These are phyloP conservation scores for Piromyces sp. DNA, from an alignment of 192 early-diverging fungal species.

Conservation along the genomic window DNA sequence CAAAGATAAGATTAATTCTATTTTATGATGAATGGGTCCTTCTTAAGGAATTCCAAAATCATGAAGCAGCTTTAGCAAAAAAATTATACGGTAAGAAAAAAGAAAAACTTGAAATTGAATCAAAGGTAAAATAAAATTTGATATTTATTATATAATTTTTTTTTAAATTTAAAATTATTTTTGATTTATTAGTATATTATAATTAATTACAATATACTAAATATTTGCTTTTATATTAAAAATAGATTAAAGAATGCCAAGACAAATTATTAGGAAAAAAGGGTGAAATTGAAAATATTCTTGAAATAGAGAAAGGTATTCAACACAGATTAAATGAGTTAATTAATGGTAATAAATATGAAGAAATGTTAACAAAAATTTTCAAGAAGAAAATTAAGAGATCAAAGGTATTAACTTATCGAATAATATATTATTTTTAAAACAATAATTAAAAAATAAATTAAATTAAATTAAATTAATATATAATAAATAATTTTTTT, in stretches of 20 bases:
- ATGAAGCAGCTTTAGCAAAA: conserved; percentile 29
- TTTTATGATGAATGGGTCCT: conserved; percentile 42
- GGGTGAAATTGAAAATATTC: conserved; percentile 30
- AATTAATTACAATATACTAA: too few species aligned
- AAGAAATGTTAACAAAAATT: conserved; percentile 34
- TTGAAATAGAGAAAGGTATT: conserved; percentile 25
- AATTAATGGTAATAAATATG: conserved; percentile 40
- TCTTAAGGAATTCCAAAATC: conserved; percentile 49
- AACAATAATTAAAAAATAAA: conserved; percentile 8
- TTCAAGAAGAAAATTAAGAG: conserved; percentile 45
- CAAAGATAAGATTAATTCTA: conserved; percentile 38
- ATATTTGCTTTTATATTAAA: too few species aligned
- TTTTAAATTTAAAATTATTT: not conserved
- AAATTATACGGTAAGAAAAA: conserved; percentile 25
- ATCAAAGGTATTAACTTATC: conserved; percentile 15
- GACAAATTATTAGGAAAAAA: conserved; percentile 40
- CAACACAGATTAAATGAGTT: conserved; percentile 23
- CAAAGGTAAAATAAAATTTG: conserved; percentile 12
- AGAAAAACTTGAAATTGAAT: conserved; percentile 34
- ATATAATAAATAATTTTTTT: too few species aligned
- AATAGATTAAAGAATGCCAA: conserved; percentile 39
- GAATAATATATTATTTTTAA: too few species aligned
- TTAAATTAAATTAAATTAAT: too few species aligned
- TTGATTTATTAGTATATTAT: too few species aligned
- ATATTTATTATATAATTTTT: not conserved